These are phyloP conservation scores for Phytopythium delawarense DNA, from an alignment of 352 stramenopile genomes.

Conservation along the genomic window DNA sequence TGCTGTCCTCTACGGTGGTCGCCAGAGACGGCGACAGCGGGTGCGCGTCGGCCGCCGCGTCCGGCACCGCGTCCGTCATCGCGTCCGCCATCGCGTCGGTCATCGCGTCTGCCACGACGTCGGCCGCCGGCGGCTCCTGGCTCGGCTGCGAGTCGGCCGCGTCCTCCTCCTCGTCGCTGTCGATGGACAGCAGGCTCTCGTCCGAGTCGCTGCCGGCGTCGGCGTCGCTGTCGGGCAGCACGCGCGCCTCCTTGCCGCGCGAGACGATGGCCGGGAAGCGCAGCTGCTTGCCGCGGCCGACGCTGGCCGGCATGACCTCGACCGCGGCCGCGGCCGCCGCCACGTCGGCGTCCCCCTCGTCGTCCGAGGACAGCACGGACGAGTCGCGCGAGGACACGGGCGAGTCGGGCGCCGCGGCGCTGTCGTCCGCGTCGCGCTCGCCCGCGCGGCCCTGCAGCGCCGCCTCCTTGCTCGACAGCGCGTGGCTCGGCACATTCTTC, in stretches of 20 bases:
- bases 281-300: constrained; percentile 74
- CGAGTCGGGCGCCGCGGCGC: constrained; percentile 22
- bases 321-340: constrained; percentile 29
- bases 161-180: constrained; percentile 63
- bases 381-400: constrained; percentile 31
- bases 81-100: neutral
- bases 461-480: constrained; percentile 80
- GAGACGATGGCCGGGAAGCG: constrained; percentile 69
- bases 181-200: constrained; percentile 71
- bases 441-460: constrained; percentile 49
- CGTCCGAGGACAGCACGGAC: constrained; percentile 34
- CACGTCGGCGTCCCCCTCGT: constrained; percentile 20
- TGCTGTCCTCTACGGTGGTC: constrained; percentile 5
- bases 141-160: constrained; percentile 11
- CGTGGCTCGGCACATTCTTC: constrained; percentile 80
- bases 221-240: constrained; percentile 36
- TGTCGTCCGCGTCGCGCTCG: constrained; percentile 16
- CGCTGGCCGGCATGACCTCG: constrained; percentile 67
- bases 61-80: neutral
- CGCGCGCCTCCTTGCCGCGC: constrained; percentile 59
- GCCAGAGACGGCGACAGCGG: constrained; percentile 2
- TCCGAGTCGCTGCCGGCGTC: constrained; percentile 56
- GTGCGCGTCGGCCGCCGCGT: neutral
- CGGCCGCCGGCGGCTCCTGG: constrained; percentile 9
- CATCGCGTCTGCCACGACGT: neutral